A percentile compares a stretch with the other conserved stretches of the same genome.
These are phyloP conservation scores for Inga oerstediana DNA, from an alignment of 306 rosid genomes.

Conservation along the genomic window DNA sequence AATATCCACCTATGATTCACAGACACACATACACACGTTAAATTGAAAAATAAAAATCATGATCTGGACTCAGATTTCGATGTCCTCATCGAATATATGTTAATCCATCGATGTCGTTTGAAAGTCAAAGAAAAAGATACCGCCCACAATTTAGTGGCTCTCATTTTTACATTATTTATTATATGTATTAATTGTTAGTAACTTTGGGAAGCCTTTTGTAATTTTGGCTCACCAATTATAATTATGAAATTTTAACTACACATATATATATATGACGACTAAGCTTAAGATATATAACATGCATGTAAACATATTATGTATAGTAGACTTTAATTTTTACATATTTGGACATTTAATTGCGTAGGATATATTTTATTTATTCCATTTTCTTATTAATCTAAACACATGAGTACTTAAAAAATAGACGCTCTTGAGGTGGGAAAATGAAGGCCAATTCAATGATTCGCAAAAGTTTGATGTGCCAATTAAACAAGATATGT, in stretches of 20 bases:
- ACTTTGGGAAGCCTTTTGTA: not conserved
- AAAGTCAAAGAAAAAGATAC: not conserved
- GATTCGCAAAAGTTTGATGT: not conserved
- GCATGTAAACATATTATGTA: too few relatives aligned
- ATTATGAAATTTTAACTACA: not conserved
- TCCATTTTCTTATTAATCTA: not conserved
- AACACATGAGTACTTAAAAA: not conserved
- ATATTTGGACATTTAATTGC: not conserved
- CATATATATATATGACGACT: too few relatives aligned
- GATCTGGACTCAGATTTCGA: not conserved
- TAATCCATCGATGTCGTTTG: not conserved
- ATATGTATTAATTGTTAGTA: not conserved
- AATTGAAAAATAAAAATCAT: too few relatives aligned
- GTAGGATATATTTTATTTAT: not conserved
- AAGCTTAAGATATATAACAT: too few relatives aligned
- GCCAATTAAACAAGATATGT: not conserved
- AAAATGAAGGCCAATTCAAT: not conserved
- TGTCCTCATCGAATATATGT: not conserved
- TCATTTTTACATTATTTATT: slow-evolving; percentile 25
- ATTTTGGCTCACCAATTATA: not conserved
- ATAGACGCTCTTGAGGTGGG: not conserved
- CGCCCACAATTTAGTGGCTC: slow-evolving; percentile 14
- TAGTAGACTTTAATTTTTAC: too few relatives aligned
- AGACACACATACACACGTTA: too few relatives aligned
- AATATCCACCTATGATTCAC: too few relatives aligned